Evolutionary conservation across 768 basidiomycete species (phyloP).

Genomic region (Amanita rubescens): DNA sequence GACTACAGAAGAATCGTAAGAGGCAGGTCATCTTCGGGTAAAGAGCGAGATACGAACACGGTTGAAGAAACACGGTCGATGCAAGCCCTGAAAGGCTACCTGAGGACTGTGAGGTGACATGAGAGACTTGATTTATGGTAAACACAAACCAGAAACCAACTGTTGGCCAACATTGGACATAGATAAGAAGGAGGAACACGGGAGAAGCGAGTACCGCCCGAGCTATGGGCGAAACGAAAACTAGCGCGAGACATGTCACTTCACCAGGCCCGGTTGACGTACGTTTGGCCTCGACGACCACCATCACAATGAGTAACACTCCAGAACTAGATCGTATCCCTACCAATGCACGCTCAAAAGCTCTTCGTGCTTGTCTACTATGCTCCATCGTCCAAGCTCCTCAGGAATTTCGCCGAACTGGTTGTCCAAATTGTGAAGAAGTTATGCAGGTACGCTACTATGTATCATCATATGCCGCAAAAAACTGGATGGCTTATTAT

Average conservation of each 20-base stretch:
- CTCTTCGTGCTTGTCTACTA: conserved; percentile 84
- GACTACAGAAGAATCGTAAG: conserved; percentile 38
- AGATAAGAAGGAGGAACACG: not conserved
- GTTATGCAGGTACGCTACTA: conserved; percentile 66
- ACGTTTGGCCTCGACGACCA: not conserved
- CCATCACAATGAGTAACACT: not conserved
- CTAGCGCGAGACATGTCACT: not conserved
- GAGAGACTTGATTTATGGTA: not conserved
- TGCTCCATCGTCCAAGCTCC: conserved; percentile 88
- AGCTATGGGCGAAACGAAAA: not conserved
- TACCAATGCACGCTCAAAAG: conserved; percentile 36
- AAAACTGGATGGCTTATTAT: not conserved
- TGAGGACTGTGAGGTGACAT: conserved; percentile 18
- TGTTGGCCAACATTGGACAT: conserved; percentile 70
- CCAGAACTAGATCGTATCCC: conserved; percentile 4
- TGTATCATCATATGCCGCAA: not conserved
- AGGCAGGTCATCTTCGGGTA: not conserved
- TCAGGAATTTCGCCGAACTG: conserved; percentile 73
- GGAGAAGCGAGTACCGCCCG: too few species aligned
- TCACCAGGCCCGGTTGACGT: too few species aligned
- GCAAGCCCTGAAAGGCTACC: conserved; percentile 76
- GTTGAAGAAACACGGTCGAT: conserved; percentile 69
- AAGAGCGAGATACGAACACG: conserved; percentile 42
- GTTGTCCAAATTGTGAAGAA: conserved; percentile 98
- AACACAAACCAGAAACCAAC: conserved; percentile 47